Percentiles rank a stretch among this genome's conserved stretches.
These are phyloP conservation scores for Aspergillus vadensis DNA, from an alignment of 2,329 filamentous ascomycete genomes.

Conservation along the genomic window DNA sequence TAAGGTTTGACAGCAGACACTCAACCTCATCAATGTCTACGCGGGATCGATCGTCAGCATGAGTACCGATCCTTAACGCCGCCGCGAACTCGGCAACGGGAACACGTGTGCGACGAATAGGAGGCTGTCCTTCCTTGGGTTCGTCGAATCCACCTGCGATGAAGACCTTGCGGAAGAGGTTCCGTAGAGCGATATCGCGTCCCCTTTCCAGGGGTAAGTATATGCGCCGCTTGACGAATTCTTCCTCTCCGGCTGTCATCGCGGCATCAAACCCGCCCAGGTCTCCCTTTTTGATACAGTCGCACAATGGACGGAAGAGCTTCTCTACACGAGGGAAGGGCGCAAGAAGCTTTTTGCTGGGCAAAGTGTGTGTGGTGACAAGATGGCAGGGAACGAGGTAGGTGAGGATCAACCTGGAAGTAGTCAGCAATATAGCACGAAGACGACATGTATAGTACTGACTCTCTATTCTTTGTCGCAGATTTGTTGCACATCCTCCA, in stretches of 20 bases:
- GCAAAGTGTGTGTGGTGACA: slow-evolving; percentile 82
- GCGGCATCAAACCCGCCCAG: slow-evolving; percentile 82
- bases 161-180: slow-evolving; percentile 89
- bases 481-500: slow-evolving; percentile 77
- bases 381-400: slow-evolving; percentile 94
- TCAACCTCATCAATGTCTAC: slow-evolving; percentile 92
- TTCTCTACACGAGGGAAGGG: slow-evolving; percentile 74
- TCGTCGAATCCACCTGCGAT: slow-evolving; percentile 80
- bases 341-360: slow-evolving; percentile 68
- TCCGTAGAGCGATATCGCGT: slow-evolving; percentile 87
- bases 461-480: slow-evolving; percentile 79
- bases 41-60: slow-evolving; percentile 52
- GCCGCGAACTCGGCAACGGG: slow-evolving; percentile 82
- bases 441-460: slow-evolving; percentile 33
- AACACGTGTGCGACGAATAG: slow-evolving; percentile 70
- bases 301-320: slow-evolving; percentile 75
- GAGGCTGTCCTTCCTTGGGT: slow-evolving; percentile 66
- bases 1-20: slow-evolving; percentile 91
- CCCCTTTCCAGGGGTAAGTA: slow-evolving; percentile 92
- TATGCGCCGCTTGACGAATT: slow-evolving; percentile 89
- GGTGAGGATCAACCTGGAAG: slow-evolving; percentile 75
- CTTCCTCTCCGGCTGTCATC: slow-evolving; percentile 78
- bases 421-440: slow-evolving; percentile 23
- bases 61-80: slow-evolving; percentile 73
- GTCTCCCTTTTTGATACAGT: slow-evolving; percentile 79